Percentiles rank a stretch among this genome's conserved stretches.
Evolutionary conservation across 345 rosid species (phyloP).

Genomic region (Brassica rapa): DNA sequence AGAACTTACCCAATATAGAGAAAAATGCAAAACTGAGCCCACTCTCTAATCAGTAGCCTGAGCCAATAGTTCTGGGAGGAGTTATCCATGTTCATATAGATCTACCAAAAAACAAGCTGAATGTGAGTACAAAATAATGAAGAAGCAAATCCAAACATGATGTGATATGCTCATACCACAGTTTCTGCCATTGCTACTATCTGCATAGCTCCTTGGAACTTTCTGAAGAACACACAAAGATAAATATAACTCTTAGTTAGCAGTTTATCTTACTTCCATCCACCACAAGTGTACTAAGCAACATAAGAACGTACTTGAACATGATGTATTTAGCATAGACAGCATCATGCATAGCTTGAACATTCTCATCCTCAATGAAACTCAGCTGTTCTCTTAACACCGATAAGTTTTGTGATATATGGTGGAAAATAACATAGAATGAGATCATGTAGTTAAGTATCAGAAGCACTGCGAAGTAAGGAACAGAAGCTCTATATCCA

Average conservation of each 20-base stretch:
- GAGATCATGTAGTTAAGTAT: slow-evolving; percentile 78
- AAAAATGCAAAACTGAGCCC: slow-evolving; percentile 88
- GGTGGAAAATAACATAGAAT: slow-evolving; percentile 80
- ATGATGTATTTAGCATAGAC: slow-evolving; percentile 72
- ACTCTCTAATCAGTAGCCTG: slow-evolving; percentile 75
- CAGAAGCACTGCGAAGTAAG: slow-evolving; percentile 82
- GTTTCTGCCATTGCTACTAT: slow-evolving; percentile 84
- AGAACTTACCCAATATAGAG: slow-evolving; percentile 82
- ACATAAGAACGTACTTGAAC: slow-evolving; percentile 67
- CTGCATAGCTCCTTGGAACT: slow-evolving; percentile 91
- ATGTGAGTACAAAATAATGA: neutral
- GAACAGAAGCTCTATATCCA: slow-evolving; percentile 93
- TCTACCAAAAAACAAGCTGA: slow-evolving; percentile 43
- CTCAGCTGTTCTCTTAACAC: slow-evolving; percentile 67
- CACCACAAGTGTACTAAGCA: neutral
- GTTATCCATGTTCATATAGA: slow-evolving; percentile 69
- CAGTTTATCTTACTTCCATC: slow-evolving; percentile 15
- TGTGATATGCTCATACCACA: slow-evolving; percentile 44
- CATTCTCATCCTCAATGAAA: slow-evolving; percentile 80
- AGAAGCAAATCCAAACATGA: neutral
- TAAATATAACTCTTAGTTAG: neutral
- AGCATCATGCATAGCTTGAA: slow-evolving; percentile 81
- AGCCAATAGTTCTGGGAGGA: slow-evolving; percentile 79
- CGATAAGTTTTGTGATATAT: slow-evolving; percentile 70
- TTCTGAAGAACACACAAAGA: slow-evolving; percentile 50